phyloP scores from a whole-genome alignment of 2,329 filamentous ascomycete genomes.

The Eurotiales sp. region DNA sequence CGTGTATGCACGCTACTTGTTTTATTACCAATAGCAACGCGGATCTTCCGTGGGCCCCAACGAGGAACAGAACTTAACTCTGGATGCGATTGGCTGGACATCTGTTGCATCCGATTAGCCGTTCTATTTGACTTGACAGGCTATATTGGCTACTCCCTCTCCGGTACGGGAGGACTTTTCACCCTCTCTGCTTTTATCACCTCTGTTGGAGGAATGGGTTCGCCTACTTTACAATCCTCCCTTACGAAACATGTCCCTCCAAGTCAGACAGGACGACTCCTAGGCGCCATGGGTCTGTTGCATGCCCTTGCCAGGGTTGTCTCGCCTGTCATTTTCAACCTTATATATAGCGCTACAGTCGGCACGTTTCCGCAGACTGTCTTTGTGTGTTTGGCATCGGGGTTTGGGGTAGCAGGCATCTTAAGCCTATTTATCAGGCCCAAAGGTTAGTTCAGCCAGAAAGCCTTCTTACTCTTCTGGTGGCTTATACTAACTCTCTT shows the following conservation, averaged over 20 bases:
- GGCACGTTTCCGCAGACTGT: conserved; percentile 73
- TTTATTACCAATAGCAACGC: conserved; percentile 72
- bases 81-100: conserved; percentile 74
- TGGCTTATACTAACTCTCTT: conserved; percentile 8
- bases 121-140: conserved; percentile 74
- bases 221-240: conserved; percentile 76
- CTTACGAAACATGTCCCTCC: conserved; percentile 88
- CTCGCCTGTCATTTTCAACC: conserved; percentile 77
- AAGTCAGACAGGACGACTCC: conserved; percentile 76
- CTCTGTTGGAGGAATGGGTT: conserved; percentile 76
- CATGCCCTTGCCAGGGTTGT: conserved; percentile 78
- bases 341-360: conserved; percentile 80
- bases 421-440: conserved; percentile 69
- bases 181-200: conserved; percentile 68
- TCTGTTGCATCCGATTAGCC: conserved; percentile 70
- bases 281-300: conserved; percentile 81
- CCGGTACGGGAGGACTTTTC: conserved; percentile 61
- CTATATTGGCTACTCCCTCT: conserved; percentile 68
- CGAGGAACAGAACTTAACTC: conserved; percentile 47
- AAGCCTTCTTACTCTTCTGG: background rate
- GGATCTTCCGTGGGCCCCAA: conserved; percentile 59
- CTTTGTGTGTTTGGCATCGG: conserved; percentile 67
- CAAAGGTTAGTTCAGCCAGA: conserved; percentile 63
- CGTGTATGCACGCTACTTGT: conserved; percentile 73
- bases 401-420: conserved; percentile 65